These are phyloP conservation scores for Neonectria coccinea DNA, from an alignment of 2,329 filamentous ascomycete genomes.

Conservation along the genomic window DNA sequence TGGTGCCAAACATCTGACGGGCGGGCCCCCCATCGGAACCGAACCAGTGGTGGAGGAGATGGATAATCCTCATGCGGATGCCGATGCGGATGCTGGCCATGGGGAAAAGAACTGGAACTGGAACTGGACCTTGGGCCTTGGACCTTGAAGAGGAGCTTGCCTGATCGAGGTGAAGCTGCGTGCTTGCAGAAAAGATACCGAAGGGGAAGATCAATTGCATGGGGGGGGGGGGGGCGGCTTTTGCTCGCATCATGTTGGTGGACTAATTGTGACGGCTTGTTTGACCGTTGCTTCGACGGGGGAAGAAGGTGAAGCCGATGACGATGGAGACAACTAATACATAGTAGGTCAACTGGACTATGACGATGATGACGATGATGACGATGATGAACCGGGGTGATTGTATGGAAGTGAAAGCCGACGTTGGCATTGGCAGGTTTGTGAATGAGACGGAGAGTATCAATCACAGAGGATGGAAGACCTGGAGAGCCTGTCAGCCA, in stretches of 20 bases:
- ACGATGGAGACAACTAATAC: too few relatives aligned
- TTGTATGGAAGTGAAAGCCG: background rate
- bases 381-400: background rate
- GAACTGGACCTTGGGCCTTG: too few relatives aligned
- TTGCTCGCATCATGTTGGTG: background rate
- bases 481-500: constrained; percentile 3
- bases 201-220: background rate
- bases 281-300: background rate
- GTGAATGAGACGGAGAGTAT: constrained; percentile 4
- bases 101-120: background rate
- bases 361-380: too few relatives aligned
- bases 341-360: too few relatives aligned
- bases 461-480: background rate
- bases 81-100: constrained; percentile 6
- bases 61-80: constrained; percentile 10
- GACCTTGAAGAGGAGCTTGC: constrained; percentile 1
- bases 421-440: constrained; percentile 4
- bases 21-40: constrained; percentile 18
- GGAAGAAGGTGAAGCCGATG: background rate
- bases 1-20: constrained; percentile 34
- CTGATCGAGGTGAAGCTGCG: constrained; percentile 21
- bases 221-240: too few relatives aligned
- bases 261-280: background rate
- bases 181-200: constrained; percentile 20
- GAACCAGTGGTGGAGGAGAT: constrained; percentile 27